Evolutionary conservation across 2,329 filamentous ascomycete species (phyloP).

Genomic region (Didymella lethalis): DNA sequence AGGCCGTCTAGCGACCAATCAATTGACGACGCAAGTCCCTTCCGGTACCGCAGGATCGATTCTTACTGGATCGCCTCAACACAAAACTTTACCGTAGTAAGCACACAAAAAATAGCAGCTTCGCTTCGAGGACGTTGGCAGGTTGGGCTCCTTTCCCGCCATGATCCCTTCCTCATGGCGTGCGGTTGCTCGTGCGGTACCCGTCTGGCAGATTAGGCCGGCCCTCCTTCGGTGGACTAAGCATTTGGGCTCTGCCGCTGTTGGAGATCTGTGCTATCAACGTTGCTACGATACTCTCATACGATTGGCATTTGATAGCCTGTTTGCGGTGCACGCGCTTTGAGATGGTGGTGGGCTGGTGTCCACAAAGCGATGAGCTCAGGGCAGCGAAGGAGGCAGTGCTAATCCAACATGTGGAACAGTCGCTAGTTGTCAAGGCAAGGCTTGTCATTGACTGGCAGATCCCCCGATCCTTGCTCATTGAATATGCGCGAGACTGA

Average conservation of each 20-base stretch:
- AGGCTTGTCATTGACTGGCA: constrained; percentile 16
- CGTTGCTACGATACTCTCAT: constrained; percentile 1
- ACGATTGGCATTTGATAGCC: background rate
- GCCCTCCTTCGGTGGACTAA: constrained; percentile 20
- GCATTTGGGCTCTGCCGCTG: constrained; percentile 17
- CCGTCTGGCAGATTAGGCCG: constrained; percentile 14
- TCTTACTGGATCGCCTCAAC: background rate
- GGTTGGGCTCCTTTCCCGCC: constrained; percentile 10
- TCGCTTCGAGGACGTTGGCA: constrained; percentile 3
- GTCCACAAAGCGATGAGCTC: constrained; percentile 5
- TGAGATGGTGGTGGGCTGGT: background rate
- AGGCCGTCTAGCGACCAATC: constrained; percentile 5
- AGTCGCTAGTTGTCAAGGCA: constrained; percentile 7
- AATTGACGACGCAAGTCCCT: constrained; percentile 3
- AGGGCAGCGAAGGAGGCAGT: constrained; percentile 15
- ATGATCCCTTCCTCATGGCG: constrained; percentile 9
- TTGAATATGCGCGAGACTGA: constrained; percentile 20
- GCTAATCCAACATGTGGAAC: constrained; percentile 8
- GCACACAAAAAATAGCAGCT: background rate
- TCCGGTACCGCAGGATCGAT: constrained; percentile 10
- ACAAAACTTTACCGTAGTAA: background rate
- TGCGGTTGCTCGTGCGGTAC: constrained; percentile 12
- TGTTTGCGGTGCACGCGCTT: background rate
- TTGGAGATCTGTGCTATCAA: constrained; percentile 16
- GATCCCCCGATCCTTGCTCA: constrained; percentile 20